phyloP scores from a whole-genome alignment of 2,329 filamentous ascomycete species.

The Lachnellula hyalina region DNA sequence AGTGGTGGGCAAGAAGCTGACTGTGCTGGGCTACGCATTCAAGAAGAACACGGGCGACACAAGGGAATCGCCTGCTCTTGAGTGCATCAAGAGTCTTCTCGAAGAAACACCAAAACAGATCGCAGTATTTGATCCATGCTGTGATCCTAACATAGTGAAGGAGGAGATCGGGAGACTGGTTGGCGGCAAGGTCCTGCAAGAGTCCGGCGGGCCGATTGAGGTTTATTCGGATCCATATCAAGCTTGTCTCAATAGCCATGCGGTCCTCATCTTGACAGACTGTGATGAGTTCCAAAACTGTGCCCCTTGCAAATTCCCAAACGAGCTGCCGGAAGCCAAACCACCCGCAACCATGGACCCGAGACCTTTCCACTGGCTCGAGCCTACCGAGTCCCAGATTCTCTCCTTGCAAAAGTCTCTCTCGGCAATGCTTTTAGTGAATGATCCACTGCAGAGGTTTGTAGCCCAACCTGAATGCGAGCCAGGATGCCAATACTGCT shows the following conservation, averaged over 20 bases:
- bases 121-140: slow-evolving; percentile 61
- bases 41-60: slow-evolving; percentile 77
- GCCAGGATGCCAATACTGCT: slow-evolving; percentile 31
- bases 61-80: slow-evolving; percentile 63
- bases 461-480: slow-evolving; percentile 24
- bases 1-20: slow-evolving; percentile 63
- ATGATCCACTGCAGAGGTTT: slow-evolving; percentile 24
- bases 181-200: slow-evolving; percentile 27
- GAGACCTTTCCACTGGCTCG: slow-evolving; percentile 18
- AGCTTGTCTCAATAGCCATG: slow-evolving; percentile 41
- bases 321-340: not conserved
- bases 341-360: slow-evolving; percentile 11
- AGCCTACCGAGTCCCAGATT: slow-evolving; percentile 21
- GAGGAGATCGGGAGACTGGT: slow-evolving; percentile 34
- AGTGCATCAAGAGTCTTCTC: slow-evolving; percentile 60
- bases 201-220: slow-evolving; percentile 32
- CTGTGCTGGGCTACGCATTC: slow-evolving; percentile 70
- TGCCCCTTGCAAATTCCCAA: slow-evolving; percentile 1
- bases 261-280: slow-evolving; percentile 46
- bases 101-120: slow-evolving; percentile 60
- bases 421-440: not conserved
- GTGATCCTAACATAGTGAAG: slow-evolving; percentile 34
- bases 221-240: slow-evolving; percentile 39
- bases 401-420: slow-evolving; percentile 17
- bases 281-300: slow-evolving; percentile 46